These are phyloP conservation scores for Sanghuangporus baumii DNA, from an alignment of 1,284 basidiomycete genomes.

Conservation along the genomic window DNA sequence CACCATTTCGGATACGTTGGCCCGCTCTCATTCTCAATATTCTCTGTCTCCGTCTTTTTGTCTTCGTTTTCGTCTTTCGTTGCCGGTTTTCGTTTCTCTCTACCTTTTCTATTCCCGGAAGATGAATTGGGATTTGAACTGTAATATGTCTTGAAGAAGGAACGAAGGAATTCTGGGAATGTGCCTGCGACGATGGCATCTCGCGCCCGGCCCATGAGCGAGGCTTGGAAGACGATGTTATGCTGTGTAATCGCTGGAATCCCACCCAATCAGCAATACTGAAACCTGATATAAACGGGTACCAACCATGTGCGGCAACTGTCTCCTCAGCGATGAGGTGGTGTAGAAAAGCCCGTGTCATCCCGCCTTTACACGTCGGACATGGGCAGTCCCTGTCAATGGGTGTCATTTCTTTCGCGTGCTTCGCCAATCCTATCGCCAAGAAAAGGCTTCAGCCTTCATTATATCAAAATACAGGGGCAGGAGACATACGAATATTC, in stretches of 20 bases:
- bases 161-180: constrained; percentile 69
- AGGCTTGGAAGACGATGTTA: constrained; percentile 78
- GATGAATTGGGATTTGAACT: constrained; percentile 32
- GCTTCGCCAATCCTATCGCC: constrained; percentile 53
- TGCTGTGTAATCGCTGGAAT: constrained; percentile 66
- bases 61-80: background rate
- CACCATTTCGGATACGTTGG: constrained; percentile 77
- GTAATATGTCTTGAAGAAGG: constrained; percentile 72
- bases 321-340: constrained; percentile 74
- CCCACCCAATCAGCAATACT: constrained; percentile 14
- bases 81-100: background rate
- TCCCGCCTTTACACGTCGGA: constrained; percentile 64
- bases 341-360: constrained; percentile 65
- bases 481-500: constrained; percentile 56
- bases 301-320: constrained; percentile 68
- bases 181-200: constrained; percentile 69
- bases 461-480: background rate
- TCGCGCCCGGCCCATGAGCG: constrained; percentile 72
- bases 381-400: constrained; percentile 77
- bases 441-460: background rate
- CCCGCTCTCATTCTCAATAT: background rate
- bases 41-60: background rate
- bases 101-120: background rate
- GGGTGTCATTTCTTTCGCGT: constrained; percentile 59
- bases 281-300: background rate